Conservation (phyloP, 805 yeast genomes). For the Candida namnaoensis region DNA sequence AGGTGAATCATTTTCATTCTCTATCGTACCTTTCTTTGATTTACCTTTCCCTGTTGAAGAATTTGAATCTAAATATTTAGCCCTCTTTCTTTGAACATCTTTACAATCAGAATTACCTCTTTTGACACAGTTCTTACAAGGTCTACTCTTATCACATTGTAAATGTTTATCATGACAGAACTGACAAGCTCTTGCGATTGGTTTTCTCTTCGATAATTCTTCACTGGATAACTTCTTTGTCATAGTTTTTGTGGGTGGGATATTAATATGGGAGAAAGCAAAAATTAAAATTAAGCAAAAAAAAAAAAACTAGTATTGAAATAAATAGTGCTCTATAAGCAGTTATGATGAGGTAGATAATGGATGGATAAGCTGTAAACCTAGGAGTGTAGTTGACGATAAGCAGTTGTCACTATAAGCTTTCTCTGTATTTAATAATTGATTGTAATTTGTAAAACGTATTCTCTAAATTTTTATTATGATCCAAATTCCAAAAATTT, state of each 20-base stretch:
- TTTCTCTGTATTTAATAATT: too few species aligned
- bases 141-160: constrained; percentile 60
- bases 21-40: neutral
- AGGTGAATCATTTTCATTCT: neutral
- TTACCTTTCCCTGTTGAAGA: neutral
- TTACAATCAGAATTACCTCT: constrained; percentile 50
- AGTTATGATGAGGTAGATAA: too few species aligned
- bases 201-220: constrained; percentile 46
- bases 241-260: constrained; percentile 27
- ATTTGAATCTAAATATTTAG: constrained; percentile 18
- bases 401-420: too few species aligned
- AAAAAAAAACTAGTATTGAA: too few species aligned
- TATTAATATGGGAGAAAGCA: too few species aligned
- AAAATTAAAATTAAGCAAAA: too few species aligned
- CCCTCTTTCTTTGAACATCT: constrained; percentile 49
- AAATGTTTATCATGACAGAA: constrained; percentile 69
- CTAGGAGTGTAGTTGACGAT: too few species aligned
- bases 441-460: too few species aligned
- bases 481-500: too few species aligned
- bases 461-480: too few species aligned
- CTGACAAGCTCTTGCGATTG: constrained; percentile 61
- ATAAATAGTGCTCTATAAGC: too few species aligned
- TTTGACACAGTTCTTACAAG: constrained; percentile 64
- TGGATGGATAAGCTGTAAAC: too few species aligned
- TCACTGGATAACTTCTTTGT: constrained; percentile 50